Percentiles rank a stretch among this genome's conserved stretches.
Evolutionary conservation across 805 yeast species (phyloP).

Genomic region (Alloascoidea hylecoeti): DNA sequence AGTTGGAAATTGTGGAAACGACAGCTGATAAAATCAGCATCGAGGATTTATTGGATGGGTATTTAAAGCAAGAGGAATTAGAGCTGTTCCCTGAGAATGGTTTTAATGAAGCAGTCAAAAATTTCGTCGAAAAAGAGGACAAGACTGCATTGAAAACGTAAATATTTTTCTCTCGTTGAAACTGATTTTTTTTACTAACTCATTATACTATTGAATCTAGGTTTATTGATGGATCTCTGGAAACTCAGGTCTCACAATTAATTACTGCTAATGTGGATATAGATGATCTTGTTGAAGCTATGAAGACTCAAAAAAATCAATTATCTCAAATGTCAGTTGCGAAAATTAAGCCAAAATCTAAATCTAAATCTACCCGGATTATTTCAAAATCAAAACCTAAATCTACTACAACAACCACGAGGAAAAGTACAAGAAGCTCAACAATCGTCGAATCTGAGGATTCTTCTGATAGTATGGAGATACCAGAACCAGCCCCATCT

Average conservation of each 20-base stretch:
- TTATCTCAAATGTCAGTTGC: neutral
- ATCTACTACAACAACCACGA: too few relatives aligned
- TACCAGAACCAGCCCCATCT: too few relatives aligned
- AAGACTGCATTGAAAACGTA: slow-evolving; percentile 53
- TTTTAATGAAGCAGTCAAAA: slow-evolving; percentile 55
- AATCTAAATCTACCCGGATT: too few relatives aligned
- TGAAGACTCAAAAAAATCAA: neutral
- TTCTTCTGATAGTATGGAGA: too few relatives aligned
- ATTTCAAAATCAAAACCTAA: too few relatives aligned
- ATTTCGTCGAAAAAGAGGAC: slow-evolving; percentile 74
- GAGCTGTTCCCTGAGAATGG: slow-evolving; percentile 65
- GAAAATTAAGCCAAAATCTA: too few relatives aligned
- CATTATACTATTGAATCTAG: slow-evolving; percentile 24
- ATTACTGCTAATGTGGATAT: slow-evolving; percentile 7
- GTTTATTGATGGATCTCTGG: slow-evolving; percentile 20
- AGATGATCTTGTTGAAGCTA: slow-evolving; percentile 9
- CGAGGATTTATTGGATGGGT: slow-evolving; percentile 47
- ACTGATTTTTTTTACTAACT: slow-evolving; percentile 23
- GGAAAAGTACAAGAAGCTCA: too few relatives aligned
- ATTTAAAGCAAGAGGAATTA: slow-evolving; percentile 47
- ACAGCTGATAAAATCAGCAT: slow-evolving; percentile 33
- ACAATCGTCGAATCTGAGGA: too few relatives aligned
- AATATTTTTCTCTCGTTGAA: slow-evolving; percentile 38
- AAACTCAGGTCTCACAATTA: slow-evolving; percentile 11
- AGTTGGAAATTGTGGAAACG: slow-evolving; percentile 9